These are phyloP conservation scores for Picea abies DNA, from an alignment of 83 land plant species.

Conservation along the genomic window DNA sequence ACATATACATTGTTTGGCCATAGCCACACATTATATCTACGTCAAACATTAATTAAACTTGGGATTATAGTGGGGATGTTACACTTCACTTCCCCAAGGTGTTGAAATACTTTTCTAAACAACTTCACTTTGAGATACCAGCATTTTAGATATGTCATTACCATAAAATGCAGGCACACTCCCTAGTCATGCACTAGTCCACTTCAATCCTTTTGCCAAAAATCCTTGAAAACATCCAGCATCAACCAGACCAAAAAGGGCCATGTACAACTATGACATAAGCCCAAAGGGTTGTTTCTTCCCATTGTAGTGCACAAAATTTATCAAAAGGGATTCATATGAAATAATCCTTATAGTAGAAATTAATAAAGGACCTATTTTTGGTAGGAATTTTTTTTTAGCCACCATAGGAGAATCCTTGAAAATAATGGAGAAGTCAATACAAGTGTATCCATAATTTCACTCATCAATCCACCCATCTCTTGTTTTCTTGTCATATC, in stretches of 20 bases:
- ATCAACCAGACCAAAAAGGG: slow-evolving; percentile 80
- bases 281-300: slow-evolving; percentile 71
- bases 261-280: slow-evolving; percentile 77
- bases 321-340: slow-evolving; percentile 68
- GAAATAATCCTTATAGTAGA: slow-evolving; percentile 84
- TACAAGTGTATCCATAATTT: slow-evolving; percentile 20
- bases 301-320: slow-evolving; percentile 57
- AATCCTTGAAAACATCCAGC: slow-evolving; percentile 99
- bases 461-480: not conserved
- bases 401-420: slow-evolving; percentile 99
- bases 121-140: slow-evolving; percentile 15
- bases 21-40: too few species aligned
- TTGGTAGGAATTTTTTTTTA: slow-evolving; percentile 93
- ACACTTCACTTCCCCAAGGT: slow-evolving; percentile 95
- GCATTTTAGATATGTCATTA: slow-evolving; percentile 13
- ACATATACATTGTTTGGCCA: too few species aligned
- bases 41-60: too few species aligned
- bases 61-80: too few species aligned
- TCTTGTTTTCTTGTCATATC: not conserved
- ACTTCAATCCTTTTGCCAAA: slow-evolving; percentile 89
- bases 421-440: slow-evolving; percentile 96
- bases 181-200: slow-evolving; percentile 96
- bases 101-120: slow-evolving; percentile 46
- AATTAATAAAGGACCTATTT: slow-evolving; percentile 90
- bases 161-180: slow-evolving; percentile 74